Evolutionary conservation across 805 yeast species (phyloP).

Genomic region (Starmerella khaoyaiensis): DNA sequence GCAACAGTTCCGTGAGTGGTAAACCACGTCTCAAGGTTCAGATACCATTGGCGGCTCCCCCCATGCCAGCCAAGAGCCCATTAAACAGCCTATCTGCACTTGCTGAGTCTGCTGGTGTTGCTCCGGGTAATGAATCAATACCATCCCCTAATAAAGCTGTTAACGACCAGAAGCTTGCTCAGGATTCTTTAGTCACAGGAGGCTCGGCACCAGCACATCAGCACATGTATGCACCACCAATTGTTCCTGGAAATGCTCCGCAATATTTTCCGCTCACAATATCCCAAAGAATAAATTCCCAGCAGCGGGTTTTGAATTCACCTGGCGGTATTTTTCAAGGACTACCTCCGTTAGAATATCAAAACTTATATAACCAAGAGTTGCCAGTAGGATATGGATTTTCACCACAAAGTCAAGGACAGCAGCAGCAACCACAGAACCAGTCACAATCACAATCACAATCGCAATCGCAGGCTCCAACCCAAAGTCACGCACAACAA

Average conservation of each 20-base stretch:
- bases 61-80: no score
- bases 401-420: conserved; percentile 1
- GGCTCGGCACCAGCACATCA: neutral
- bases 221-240: neutral
- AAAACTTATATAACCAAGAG: neutral
- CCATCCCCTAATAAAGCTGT: neutral
- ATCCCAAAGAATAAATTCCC: no score
- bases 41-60: conserved; percentile 23
- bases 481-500: no score
- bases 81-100: neutral
- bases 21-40: conserved; percentile 30
- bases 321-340: no score
- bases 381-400: neutral
- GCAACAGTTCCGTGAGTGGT: neutral
- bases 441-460: no score
- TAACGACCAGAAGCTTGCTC: neutral
- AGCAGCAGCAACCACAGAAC: neutral
- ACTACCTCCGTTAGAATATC: neutral
- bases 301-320: no score
- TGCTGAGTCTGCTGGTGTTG: no score
- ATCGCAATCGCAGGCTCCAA: no score
- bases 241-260: neutral
- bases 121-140: no score
- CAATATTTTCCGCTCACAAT: neutral
- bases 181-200: no score